Evolutionary conservation across 78 protist genomes (phyloP).

Genomic region (Dictyostelium intermedium): DNA sequence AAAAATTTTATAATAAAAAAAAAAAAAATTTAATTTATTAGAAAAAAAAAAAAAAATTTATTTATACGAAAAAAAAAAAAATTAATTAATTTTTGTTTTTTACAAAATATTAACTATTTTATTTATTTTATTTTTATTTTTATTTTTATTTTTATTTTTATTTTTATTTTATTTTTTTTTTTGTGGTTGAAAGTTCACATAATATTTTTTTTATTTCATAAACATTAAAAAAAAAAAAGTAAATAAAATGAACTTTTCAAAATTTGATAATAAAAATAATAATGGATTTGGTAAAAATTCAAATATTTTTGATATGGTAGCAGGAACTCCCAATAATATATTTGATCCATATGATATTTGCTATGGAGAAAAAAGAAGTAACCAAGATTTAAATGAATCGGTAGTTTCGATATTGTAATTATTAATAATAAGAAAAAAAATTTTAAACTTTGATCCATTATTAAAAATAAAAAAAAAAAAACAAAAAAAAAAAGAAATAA

Average conservation of each 20-base stretch:
- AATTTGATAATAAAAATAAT: not conserved
- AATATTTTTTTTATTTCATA: not conserved
- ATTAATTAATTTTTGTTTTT: not conserved
- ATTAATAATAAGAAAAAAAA: too few relatives aligned
- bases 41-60: not conserved
- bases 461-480: too few relatives aligned
- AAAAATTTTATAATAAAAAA: not conserved
- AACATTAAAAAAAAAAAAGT: not conserved
- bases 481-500: not conserved
- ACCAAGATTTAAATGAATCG: not conserved
- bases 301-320: not conserved
- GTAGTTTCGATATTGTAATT: not conserved
- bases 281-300: not conserved
- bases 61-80: not conserved
- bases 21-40: not conserved
- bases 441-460: not conserved
- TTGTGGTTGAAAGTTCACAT: not conserved
- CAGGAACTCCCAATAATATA: not conserved
- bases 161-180: not conserved
- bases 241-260: not conserved
- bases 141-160: not conserved
- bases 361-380: not conserved
- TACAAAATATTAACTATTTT: not conserved
- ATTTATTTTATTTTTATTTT: not conserved
- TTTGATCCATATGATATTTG: not conserved